Base-by-base conservation (phyloP, 257 asterid species). In the Avicennia marina region DNA sequence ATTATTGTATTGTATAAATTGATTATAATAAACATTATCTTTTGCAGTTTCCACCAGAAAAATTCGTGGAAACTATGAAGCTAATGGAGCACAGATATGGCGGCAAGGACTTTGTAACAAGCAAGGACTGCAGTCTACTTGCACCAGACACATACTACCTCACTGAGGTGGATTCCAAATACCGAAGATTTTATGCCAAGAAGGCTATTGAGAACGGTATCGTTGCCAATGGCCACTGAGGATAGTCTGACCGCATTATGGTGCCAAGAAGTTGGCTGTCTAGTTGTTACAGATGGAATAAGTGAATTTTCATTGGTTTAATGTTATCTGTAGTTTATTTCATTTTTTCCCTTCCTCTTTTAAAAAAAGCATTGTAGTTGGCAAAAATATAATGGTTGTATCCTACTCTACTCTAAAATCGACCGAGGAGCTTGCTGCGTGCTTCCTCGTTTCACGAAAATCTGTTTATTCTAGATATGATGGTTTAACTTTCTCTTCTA, bases 81-180 rank as follows among this genome's bases (percentile, higher is more conserved):
- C 54, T 93, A 63, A 93, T 93, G 98, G 96, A 93, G 94, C 91
- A 85, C 50, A 85, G 97, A 59, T 93, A 93, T 39, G 98, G 98
- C 25, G 88, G 80, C 56, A 93, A 93, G 66, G 94, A 80, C 78
- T 85, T 81, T 4, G 73, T 80, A 46, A 89, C 97, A 1, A 84
- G 63, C 82, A 89, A 89, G 72, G 96, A 89, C 60, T 69, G 77
- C 12, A 93, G 97, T 68, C 91, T 84, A 67, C 89, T 93, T 42
- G 75, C 85, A 25, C 91, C 94, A 0, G 99, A 96, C 44, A 75
- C 97, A 2, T 89, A 80, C 76, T 93, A 84, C 53, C 95, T 93
- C 65, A 87, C 95, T 15, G 95, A 89, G 69, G 97, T 93, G 19
- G 99, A 93, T 65, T 86, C 97, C 40, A 84, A 71, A 75, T 93